phyloP scores from a whole-genome alignment of 192 early-diverging fungal species.

The Umbelopsis sp. region DNA sequence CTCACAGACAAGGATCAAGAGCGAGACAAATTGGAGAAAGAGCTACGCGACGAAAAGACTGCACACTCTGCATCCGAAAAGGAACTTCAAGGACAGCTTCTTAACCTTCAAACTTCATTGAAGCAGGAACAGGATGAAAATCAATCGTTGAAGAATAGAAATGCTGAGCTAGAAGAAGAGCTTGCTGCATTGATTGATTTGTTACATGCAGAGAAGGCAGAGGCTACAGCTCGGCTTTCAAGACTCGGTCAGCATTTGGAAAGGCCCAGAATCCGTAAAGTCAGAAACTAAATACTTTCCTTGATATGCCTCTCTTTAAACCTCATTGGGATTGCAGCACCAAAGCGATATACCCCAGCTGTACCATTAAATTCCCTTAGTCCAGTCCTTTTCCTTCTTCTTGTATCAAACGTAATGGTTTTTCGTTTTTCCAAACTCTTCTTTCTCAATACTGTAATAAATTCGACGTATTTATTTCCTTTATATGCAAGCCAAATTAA shows the following conservation, averaged over 20 bases:
- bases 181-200: not conserved
- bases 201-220: not conserved
- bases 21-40: not conserved
- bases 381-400: not conserved
- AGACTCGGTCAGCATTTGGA: slow-evolving; percentile 4
- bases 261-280: not conserved
- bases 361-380: not conserved
- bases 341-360: not conserved
- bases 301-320: not conserved
- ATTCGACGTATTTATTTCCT: not conserved
- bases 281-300: not conserved
- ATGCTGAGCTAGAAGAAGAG: slow-evolving; percentile 3
- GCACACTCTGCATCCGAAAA: not conserved
- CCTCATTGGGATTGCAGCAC: not conserved
- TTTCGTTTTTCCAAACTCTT: not conserved
- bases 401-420: not conserved
- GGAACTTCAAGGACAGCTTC: not conserved
- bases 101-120: not conserved
- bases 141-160: not conserved
- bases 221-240: slow-evolving; percentile 1
- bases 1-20: not conserved
- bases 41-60: not conserved
- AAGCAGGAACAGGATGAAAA: not conserved
- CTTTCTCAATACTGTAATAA: not conserved
- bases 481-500: no score